These are phyloP conservation scores for Microdochium paspali DNA, from an alignment of 2,329 filamentous ascomycete genomes.

Conservation along the genomic window DNA sequence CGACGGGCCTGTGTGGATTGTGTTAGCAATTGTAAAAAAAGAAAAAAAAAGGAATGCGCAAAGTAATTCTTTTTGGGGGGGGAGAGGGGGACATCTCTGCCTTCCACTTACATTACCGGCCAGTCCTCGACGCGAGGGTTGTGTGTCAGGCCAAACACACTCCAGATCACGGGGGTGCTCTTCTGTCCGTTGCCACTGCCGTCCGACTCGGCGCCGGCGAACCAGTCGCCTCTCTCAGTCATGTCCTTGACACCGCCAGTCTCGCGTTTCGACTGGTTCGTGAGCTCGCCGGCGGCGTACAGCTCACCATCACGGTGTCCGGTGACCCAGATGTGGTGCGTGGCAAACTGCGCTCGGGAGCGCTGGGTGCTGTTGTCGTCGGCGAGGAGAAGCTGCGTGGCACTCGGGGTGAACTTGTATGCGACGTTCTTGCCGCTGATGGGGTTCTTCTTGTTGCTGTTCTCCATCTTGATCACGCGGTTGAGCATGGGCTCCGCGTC, in stretches of 20 bases:
- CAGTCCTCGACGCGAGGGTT: constrained; percentile 39
- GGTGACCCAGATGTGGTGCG: constrained; percentile 39
- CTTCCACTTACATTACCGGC: constrained; percentile 36
- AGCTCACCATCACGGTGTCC: constrained; percentile 38
- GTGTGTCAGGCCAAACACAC: constrained; percentile 38
- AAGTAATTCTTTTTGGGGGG: too few relatives aligned
- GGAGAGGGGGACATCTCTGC: too few relatives aligned
- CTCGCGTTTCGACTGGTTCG: constrained; percentile 36
- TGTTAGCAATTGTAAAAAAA: constrained; percentile 1
- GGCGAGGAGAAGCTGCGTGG: constrained; percentile 37
- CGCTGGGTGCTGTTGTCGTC: constrained; percentile 32
- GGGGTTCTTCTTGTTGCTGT: constrained; percentile 31
- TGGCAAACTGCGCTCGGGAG: constrained; percentile 32
- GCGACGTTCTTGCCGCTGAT: constrained; percentile 38
- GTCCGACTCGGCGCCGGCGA: constrained; percentile 18
- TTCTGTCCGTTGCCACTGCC: constrained; percentile 5
- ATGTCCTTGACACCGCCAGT: constrained; percentile 34
- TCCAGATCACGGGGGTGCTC: constrained; percentile 42
- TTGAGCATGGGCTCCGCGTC: constrained; percentile 46
- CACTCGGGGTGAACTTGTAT: constrained; percentile 36
- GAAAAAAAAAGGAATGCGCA: too few relatives aligned
- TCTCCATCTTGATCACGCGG: constrained; percentile 38
- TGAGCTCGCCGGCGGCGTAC: constrained; percentile 40
- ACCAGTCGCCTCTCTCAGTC: constrained; percentile 36
- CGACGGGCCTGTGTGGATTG: constrained; percentile 28